Base-by-base conservation (phyloP, 2,329 filamentous ascomycete genomes). In the Nothopassalora personata region DNA sequence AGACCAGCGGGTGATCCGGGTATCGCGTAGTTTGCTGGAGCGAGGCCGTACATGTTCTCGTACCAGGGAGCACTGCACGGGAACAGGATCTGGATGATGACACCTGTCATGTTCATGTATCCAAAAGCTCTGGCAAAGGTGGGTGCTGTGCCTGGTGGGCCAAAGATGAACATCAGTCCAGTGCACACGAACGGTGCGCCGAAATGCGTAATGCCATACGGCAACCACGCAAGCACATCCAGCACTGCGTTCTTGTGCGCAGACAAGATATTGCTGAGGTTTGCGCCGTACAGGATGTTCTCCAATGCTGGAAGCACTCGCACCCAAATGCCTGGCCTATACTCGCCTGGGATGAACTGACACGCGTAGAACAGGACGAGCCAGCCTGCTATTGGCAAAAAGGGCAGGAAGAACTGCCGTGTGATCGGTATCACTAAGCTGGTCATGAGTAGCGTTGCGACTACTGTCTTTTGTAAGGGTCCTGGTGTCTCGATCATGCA, bases 61-160 rank as follows among this genome's bases (percentile, higher is more conserved):
- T 97, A 97, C 93, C 93, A 97, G 1, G 93, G 93, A 28, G 93
- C 90, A 27, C 92, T 94, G 79, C 93, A 97, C 1, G 93, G 93
- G 76, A 97, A 95, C 62, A 91, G 75, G 56, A 97, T 81, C 77
- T 97, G 92, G 65, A 96, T 92, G 33, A 87, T 84, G 58, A 97
- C 93, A 55, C 91, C 93, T 11, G 87, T 80, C 64, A 96, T 84
- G 76, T 91, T 94, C 85, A 97, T 88, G 81, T 93, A 97, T 60
- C 93, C 93, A 68, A 97, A 96, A 53, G 88, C 86, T 67, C 88
- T 87, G 15, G 90, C 91, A 72, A 92, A 97, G 18, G 91, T 86
- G 9, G 91, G 90, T 0, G 90, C 83, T 0, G 89, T 92, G 62
- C 90, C 90, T 1, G 93, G 93, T 0, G 93, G 89, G 7, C 85